These are phyloP conservation scores for Primulina huaijiensis DNA, from an alignment of 257 asterid genomes.

Conservation along the genomic window DNA sequence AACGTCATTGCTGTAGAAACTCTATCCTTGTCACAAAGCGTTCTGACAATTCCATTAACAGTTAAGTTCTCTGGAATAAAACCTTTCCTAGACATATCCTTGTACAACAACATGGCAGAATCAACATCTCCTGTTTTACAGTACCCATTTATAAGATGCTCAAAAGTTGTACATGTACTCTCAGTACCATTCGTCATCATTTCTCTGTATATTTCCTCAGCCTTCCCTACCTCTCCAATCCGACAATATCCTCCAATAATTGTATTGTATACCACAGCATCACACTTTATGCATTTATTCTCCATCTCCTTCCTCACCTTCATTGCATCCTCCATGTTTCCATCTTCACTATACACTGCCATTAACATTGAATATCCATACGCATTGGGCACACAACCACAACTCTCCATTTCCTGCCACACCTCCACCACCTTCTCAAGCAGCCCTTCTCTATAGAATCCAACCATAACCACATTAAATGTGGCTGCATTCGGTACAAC, in stretches of 20 bases:
- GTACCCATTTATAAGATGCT: conserved; percentile 70
- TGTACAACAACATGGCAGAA: conserved; percentile 44
- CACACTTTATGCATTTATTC: conserved; percentile 42
- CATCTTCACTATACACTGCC: conserved; percentile 53
- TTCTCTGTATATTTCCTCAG: conserved; percentile 63
- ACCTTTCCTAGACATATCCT: conserved; percentile 59
- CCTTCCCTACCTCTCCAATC: conserved; percentile 54
- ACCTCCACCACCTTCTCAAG: conserved; percentile 63
- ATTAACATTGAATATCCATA: conserved; percentile 60
- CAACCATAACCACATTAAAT: conserved; percentile 62
- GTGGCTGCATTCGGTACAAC: conserved; percentile 41
- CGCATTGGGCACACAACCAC: conserved; percentile 49
- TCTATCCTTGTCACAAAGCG: conserved; percentile 45
- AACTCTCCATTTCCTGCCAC: conserved; percentile 57
- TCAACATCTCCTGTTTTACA: conserved; percentile 51
- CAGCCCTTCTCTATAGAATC: conserved; percentile 66
- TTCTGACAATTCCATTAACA: conserved; percentile 44
- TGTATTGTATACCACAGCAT: conserved; percentile 60
- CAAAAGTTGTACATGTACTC: conserved; percentile 54
- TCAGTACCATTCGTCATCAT: conserved; percentile 61
- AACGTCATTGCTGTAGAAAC: conserved; percentile 41
- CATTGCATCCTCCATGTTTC: conserved; percentile 53
- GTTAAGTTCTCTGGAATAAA: conserved; percentile 49
- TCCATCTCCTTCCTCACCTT: conserved; percentile 61
- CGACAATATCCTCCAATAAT: conserved; percentile 62